phyloP scores from a whole-genome alignment of 2,329 filamentous ascomycete genomes.

The Chrysosporium queenslandicum region DNA sequence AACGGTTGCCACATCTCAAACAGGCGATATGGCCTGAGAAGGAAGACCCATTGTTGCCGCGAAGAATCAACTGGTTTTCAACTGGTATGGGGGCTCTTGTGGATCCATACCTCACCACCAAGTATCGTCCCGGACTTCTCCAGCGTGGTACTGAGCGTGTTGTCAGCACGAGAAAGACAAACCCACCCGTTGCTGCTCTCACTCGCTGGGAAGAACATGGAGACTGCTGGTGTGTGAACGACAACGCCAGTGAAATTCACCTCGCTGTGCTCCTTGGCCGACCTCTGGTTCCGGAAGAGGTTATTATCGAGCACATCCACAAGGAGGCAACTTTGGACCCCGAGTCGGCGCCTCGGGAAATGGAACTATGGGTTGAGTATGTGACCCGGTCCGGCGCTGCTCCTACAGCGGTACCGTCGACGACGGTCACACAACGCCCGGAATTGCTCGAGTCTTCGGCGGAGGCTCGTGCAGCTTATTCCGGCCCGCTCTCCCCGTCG shows the following conservation, averaged over 20 bases:
- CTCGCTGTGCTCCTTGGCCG: slow-evolving; percentile 31
- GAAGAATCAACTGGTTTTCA: slow-evolving; percentile 64
- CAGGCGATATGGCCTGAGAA: slow-evolving; percentile 13
- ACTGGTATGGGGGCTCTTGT: slow-evolving; percentile 55
- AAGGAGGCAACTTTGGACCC: slow-evolving; percentile 52
- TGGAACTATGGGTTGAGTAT: slow-evolving; percentile 60
- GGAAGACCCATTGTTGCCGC: slow-evolving; percentile 15
- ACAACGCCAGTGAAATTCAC: slow-evolving; percentile 37
- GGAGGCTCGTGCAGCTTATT: slow-evolving; percentile 1
- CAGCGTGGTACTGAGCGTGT: slow-evolving; percentile 19
- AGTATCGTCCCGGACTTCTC: slow-evolving; percentile 24
- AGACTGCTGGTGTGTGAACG: slow-evolving; percentile 73
- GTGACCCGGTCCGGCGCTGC: not conserved
- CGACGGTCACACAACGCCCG: not conserved
- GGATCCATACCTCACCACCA: slow-evolving; percentile 51
- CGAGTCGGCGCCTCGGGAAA: slow-evolving; percentile 50
- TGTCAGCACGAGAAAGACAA: slow-evolving; percentile 18
- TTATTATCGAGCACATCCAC: slow-evolving; percentile 64
- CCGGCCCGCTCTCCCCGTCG: slow-evolving; percentile 13
- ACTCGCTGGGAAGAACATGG: slow-evolving; percentile 64
- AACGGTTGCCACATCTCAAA: slow-evolving; percentile 13
- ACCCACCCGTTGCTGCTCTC: slow-evolving; percentile 49
- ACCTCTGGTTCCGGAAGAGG: slow-evolving; percentile 55
- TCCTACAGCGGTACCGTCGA: not conserved
- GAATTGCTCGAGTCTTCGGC: slow-evolving; percentile 4